These are phyloP conservation scores for Graphilbum ipis-grandicollis DNA, from an alignment of 2,329 filamentous ascomycete species.

Conservation along the genomic window DNA sequence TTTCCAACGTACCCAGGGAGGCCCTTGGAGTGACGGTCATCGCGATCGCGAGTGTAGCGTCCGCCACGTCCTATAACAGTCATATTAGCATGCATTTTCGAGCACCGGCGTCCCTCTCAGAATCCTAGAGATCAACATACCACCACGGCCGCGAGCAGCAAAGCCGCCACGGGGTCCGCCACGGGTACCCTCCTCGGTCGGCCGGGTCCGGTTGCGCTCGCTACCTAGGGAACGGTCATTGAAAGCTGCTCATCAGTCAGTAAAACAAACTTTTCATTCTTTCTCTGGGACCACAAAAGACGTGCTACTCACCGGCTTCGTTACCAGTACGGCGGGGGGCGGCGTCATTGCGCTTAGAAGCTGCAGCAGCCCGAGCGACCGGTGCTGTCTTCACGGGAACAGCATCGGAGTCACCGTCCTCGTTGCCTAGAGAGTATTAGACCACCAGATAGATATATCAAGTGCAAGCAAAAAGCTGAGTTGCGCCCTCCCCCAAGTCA, in stretches of 20 bases:
- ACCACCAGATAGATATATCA: no score
- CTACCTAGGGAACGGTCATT: slow-evolving; percentile 72
- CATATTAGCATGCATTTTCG: background rate
- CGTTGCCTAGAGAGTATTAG: slow-evolving; percentile 32
- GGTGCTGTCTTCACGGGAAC: slow-evolving; percentile 79
- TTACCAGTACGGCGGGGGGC: slow-evolving; percentile 46
- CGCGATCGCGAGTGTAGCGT: slow-evolving; percentile 32
- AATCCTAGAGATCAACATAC: slow-evolving; percentile 19
- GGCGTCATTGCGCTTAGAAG: slow-evolving; percentile 52
- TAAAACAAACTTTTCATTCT: slow-evolving; percentile 3
- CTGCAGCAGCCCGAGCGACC: slow-evolving; percentile 58
- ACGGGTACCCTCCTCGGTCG: slow-evolving; percentile 49
- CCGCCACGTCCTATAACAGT: slow-evolving; percentile 30
- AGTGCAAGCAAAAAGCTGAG: no score
- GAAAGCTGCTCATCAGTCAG: slow-evolving; percentile 46
- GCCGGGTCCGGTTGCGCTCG: slow-evolving; percentile 65
- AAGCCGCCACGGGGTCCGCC: slow-evolving; percentile 41
- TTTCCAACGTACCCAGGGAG: slow-evolving; percentile 25
- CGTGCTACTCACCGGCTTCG: slow-evolving; percentile 60
- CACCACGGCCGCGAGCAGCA: slow-evolving; percentile 44
- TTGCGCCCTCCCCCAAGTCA: no score
- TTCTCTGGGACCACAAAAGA: background rate
- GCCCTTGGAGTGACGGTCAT: slow-evolving; percentile 37
- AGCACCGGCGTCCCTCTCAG: background rate
- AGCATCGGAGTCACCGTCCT: slow-evolving; percentile 51